These are phyloP conservation scores for Fusarium buharicum DNA, from an alignment of 2,329 filamentous ascomycete species.

Conservation along the genomic window DNA sequence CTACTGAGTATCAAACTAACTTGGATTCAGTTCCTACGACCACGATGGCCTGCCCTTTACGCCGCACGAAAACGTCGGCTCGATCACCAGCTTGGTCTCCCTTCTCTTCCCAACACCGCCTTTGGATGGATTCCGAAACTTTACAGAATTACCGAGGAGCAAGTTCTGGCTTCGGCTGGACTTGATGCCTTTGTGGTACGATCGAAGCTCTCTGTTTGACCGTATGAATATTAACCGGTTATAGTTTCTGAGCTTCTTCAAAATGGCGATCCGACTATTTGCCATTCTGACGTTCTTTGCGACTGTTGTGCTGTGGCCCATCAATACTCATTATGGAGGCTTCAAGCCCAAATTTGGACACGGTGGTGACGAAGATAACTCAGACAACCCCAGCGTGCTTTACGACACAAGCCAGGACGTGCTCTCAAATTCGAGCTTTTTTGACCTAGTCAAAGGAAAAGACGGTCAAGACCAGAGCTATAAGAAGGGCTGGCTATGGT, in stretches of 20 bases:
- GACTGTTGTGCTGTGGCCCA: conserved; percentile 81
- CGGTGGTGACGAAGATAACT: not conserved
- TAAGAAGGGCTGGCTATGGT: conserved; percentile 76
- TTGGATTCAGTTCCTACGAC: conserved; percentile 74
- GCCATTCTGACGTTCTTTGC: conserved; percentile 83
- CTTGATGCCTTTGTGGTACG: conserved; percentile 91
- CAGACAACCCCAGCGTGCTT: not conserved
- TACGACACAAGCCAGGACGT: conserved; percentile 25
- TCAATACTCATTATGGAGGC: conserved; percentile 73
- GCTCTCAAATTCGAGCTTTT: conserved; percentile 24
- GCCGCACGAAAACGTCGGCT: conserved; percentile 85
- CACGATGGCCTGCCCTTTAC: conserved; percentile 92
- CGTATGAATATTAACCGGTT: conserved; percentile 24
- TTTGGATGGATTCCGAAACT: conserved; percentile 94
- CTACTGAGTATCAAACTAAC: not conserved
- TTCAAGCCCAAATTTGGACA: conserved; percentile 4
- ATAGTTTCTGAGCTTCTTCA: conserved; percentile 90
- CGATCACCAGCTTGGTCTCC: conserved; percentile 69
- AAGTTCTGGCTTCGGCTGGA: conserved; percentile 88
- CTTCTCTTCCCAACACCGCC: conserved; percentile 82
- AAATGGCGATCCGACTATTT: conserved; percentile 90
- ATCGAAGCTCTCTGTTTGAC: conserved; percentile 22
- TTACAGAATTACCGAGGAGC: conserved; percentile 85
- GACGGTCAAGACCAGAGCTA: conserved; percentile 50
- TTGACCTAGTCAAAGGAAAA: conserved; percentile 45